Evolutionary conservation across 2,329 filamentous ascomycete species (phyloP).

Genomic region (Epichloe sibirici): DNA sequence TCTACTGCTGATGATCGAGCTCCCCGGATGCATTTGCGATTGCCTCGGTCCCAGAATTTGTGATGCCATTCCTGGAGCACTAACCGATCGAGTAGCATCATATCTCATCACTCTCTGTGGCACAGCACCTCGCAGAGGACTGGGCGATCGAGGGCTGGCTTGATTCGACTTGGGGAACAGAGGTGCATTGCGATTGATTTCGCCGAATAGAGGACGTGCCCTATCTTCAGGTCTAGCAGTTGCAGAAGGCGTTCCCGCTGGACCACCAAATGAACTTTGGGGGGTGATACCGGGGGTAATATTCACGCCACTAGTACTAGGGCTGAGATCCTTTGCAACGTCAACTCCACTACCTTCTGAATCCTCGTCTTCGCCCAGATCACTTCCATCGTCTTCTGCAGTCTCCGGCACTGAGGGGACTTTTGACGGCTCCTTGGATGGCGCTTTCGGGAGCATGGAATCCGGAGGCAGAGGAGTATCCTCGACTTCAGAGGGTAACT

Average conservation of each 20-base stretch:
- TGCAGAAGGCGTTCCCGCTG: slow-evolving; percentile 26
- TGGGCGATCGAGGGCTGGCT: slow-evolving; percentile 59
- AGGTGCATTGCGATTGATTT: slow-evolving; percentile 37
- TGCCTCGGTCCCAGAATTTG: slow-evolving; percentile 35
- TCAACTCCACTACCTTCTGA: slow-evolving; percentile 52
- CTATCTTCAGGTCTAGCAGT: slow-evolving; percentile 20
- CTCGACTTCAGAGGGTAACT: slow-evolving; percentile 14
- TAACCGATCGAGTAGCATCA: slow-evolving; percentile 44
- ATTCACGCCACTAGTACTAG: slow-evolving; percentile 30
- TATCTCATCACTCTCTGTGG: slow-evolving; percentile 36
- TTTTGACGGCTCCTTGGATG: slow-evolving; percentile 18
- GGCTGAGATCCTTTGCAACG: slow-evolving; percentile 51
- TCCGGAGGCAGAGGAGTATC: slow-evolving; percentile 31
- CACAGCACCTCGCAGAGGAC: slow-evolving; percentile 50
- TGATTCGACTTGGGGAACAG: slow-evolving; percentile 41
- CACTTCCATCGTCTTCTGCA: slow-evolving; percentile 24
- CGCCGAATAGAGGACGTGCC: slow-evolving; percentile 38
- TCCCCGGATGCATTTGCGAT: slow-evolving; percentile 23
- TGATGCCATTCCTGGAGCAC: slow-evolving; percentile 46
- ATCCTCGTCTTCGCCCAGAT: slow-evolving; percentile 32
- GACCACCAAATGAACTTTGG: slow-evolving; percentile 44
- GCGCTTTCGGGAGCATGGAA: slow-evolving; percentile 19
- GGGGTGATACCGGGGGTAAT: slow-evolving; percentile 41
- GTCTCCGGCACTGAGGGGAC: slow-evolving; percentile 28
- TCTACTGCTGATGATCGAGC: slow-evolving; percentile 28